Evolutionary conservation across 2,329 filamentous ascomycete species (phyloP), one percentile per base, ranked within the genome.

Genomic region (Neurospora crassa): DNA sequence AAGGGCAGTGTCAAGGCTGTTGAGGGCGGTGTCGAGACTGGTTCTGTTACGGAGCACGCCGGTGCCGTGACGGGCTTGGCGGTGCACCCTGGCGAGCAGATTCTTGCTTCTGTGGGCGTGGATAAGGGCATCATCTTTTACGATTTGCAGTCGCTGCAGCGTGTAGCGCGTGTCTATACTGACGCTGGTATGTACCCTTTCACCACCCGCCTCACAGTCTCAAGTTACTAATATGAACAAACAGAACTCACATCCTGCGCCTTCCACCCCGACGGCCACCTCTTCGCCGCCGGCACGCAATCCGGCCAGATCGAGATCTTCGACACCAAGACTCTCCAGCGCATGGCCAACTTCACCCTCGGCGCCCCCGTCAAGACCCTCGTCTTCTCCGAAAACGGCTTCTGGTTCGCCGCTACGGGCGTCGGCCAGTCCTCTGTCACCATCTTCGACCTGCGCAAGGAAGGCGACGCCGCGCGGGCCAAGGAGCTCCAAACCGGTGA

Each of bases 231-330:
- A 42, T 6, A 42, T 16, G 14, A 5, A 42, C 6, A 18, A 14
- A 18, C 41, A 92, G 92, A 90, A 73, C 84, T 97, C 67, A 92
- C 91, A 1, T 88, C 90, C 69, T 92, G 90, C 74, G 88, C 91
- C 42, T 98, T 99, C 86, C 96, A 99, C 79, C 96, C 96, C 7
- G 96, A 99, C 78, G 96, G 96, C n/a, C 93, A 97, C 79, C 86
- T 99, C 6, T 89, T 98, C 76, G 95, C 93, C 47, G 92, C 91
- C 2, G 96, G 95, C 74, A 92, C 91, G n/a, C 83, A 84, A 11
- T 86, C 91, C 68, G 93, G 93, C 67, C 89, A 93, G 71, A 91
- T 99, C 79, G 93, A 94, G 80, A 88, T 99, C 70, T 98, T 92
- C 82, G 92, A 97, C 81, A 91, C 94, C 75, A 94, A 92, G 80